phyloP scores from a whole-genome alignment of 1,139 yeast species.

The Chernovozyma sophiae-reginae region DNA sequence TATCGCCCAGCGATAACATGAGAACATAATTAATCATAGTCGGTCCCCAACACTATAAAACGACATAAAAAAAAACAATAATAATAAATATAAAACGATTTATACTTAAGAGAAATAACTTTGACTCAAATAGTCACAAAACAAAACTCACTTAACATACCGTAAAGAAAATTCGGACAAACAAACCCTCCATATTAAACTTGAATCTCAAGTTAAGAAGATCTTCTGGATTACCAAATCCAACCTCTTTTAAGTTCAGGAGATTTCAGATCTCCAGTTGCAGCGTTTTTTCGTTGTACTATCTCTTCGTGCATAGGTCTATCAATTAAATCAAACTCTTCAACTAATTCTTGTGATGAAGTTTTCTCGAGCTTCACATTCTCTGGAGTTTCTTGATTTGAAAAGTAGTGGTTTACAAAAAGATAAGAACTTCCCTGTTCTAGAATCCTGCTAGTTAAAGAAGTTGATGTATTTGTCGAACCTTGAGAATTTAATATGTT shows the following conservation, averaged over 20 bases:
- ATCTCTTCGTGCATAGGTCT: constrained; percentile 20
- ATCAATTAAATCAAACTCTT: constrained; percentile 44
- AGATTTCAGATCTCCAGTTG: neutral
- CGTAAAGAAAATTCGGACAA: no score
- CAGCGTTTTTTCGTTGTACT: neutral
- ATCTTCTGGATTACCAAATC: no score
- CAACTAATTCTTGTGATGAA: constrained; percentile 12
- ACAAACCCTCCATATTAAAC: no score
- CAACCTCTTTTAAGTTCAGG: neutral
- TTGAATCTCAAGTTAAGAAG: no score
- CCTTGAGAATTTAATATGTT: neutral
- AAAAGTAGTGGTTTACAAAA: constrained; percentile 2
- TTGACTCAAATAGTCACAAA: constrained; percentile 6
- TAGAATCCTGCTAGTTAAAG: neutral
- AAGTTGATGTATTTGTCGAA: neutral
- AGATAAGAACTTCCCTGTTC: constrained; percentile 1
- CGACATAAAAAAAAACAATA: constrained; percentile 6
- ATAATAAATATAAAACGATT: constrained; percentile 4
- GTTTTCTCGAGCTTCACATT: neutral
- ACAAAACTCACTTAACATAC: no score
- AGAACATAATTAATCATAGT: constrained; percentile 2
- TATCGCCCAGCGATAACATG: neutral
- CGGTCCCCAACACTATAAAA: neutral
- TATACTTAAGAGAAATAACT: constrained; percentile 9
- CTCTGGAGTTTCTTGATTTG: neutral